Evolutionary conservation across 2,329 filamentous ascomycete genomes (phyloP), one percentile per base, ranked within the genome.

Genomic region (Xylaria sp.): DNA sequence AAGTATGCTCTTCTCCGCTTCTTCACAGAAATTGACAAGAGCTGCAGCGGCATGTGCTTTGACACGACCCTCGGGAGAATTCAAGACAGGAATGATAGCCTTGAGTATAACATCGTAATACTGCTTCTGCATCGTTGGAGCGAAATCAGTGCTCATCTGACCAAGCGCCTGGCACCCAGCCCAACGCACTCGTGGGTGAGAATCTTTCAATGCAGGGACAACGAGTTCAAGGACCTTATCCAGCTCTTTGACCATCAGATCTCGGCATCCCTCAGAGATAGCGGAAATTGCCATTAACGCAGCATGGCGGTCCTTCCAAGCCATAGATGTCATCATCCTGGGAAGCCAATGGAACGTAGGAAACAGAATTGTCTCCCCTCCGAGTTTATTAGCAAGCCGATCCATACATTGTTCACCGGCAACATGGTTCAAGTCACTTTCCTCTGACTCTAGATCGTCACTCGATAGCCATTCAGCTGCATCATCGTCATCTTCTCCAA

Each of bases 61-160:
- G 68, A 99, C 96, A 66, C 96, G 91, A 20, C 94, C 92, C 79
- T 99, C 95, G 0, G 93, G 87, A 1, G 94, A 96, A 75, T 94
- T 89, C 5, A 99, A 86, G 0, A 97, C 95, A 0, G 95, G 94
- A 61, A 99, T 94, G 62, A 99, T 96, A 72, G 93, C 93, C 73
- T 90, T 93, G 58, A 99, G 86, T 17, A 99, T 92, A 50, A 90
- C 86, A 70, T 92, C 88, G 79, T 97, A 96, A 79, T 97, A 97
- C 74, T 97, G 96, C 72, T 93, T 92, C 80, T 99, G 96, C 95
- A 99, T 98, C 11, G 92, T 96, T 13, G 94, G 94, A 13, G 96
- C 95, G 79, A 99, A 99, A 77, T 99, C 96, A 36, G 96, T 99
- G 82, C 95, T 98, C 96, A 99, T 99, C 80, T 99, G 96, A 31